phyloP scores from a whole-genome alignment of 176 grass and related monocot genomes.

The Triticum urartu region DNA sequence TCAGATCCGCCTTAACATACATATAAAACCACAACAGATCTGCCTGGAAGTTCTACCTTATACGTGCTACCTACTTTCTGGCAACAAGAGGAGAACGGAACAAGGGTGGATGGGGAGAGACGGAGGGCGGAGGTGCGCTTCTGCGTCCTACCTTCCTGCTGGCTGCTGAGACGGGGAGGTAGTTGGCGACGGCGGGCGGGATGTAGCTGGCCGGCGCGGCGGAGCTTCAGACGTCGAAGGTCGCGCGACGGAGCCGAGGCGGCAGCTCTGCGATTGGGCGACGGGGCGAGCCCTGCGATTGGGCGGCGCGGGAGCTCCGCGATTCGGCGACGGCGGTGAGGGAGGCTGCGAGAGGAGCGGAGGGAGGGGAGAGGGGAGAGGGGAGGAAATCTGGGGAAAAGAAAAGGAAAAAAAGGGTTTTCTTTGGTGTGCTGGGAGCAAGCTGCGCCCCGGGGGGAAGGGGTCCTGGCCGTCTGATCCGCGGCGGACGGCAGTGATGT shows the following conservation, averaged over 20 bases:
- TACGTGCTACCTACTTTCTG: background rate
- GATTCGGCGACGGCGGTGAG: slow-evolving; percentile 39
- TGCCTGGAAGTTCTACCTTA: background rate
- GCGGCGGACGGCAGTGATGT: background rate
- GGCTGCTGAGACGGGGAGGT: background rate
- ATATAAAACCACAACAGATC: background rate
- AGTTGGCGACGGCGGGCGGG: background rate
- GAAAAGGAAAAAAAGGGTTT: slow-evolving; percentile 15
- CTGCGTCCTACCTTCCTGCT: background rate
- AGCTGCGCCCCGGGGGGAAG: background rate
- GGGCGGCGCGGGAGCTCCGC: background rate
- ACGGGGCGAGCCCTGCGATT: background rate
- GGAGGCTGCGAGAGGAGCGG: background rate
- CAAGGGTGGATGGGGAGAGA: background rate
- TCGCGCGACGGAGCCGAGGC: background rate
- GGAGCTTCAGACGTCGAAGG: background rate
- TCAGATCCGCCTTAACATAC: background rate
- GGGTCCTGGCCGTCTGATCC: background rate
- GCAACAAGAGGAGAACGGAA: background rate
- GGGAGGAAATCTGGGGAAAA: slow-evolving; percentile 40
- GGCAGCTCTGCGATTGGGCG: background rate
- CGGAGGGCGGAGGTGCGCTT: background rate
- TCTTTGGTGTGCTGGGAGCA: slow-evolving; percentile 28
- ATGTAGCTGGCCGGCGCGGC: background rate
- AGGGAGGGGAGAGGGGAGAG: background rate